Evolutionary conservation across 345 rosid species (phyloP).

Genomic region (Arabis alpina): DNA sequence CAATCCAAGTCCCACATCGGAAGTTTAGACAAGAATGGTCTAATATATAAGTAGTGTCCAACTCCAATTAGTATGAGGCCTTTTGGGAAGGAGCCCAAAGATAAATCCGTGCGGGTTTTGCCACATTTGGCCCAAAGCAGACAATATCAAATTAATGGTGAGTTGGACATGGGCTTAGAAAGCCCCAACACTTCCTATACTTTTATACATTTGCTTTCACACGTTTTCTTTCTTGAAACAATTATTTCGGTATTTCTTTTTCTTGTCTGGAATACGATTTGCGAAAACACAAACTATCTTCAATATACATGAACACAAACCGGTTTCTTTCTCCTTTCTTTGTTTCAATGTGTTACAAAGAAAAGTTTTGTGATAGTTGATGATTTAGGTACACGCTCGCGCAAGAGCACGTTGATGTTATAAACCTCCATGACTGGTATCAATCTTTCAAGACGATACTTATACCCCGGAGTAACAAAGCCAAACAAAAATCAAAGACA

Average conservation of each 20-base stretch:
- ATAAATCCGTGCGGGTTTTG: no score
- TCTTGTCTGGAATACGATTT: constrained; percentile 11
- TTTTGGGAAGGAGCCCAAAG: no score
- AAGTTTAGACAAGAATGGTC: no score
- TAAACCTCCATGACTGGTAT: constrained; percentile 94
- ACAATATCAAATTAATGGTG: no score
- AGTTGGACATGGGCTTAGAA: no score
- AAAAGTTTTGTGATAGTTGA: constrained; percentile 14
- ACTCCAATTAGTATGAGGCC: no score
- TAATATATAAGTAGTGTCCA: no score
- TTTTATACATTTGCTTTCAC: constrained; percentile 17
- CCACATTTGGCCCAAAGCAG: no score
- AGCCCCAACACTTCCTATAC: constrained; percentile 2
- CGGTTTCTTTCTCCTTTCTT: constrained; percentile 14
- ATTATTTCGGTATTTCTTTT: neutral
- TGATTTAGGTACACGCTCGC: constrained; percentile 65
- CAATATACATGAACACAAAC: constrained; percentile 10
- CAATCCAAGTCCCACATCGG: no score
- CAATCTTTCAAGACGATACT: constrained; percentile 75
- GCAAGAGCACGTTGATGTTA: constrained; percentile 88
- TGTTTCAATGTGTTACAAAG: constrained; percentile 25
- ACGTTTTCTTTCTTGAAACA: neutral
- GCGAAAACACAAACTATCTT: no score
- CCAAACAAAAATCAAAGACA: constrained; percentile 59
- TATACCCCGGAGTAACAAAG: constrained; percentile 45